A percentile compares a stretch with the other conserved stretches of the same genome.
Evolutionary conservation across 1,284 basidiomycete genomes (phyloP).

Genomic region (Heliocybe sulcata): DNA sequence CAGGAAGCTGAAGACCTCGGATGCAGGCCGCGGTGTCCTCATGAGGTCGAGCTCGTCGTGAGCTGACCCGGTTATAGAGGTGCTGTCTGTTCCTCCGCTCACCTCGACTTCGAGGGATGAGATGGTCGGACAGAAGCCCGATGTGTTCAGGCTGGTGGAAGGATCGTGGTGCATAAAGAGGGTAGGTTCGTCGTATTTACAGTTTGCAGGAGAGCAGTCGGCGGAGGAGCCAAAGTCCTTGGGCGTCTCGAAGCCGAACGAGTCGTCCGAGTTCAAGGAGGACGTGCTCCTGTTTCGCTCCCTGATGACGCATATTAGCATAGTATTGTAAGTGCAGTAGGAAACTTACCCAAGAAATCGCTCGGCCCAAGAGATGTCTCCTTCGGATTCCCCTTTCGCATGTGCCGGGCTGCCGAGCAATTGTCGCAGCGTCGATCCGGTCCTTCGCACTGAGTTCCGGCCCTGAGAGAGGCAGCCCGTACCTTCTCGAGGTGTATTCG

Average conservation of each 20-base stretch:
- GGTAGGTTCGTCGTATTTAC: conserved; percentile 22
- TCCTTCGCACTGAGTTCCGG: conserved; percentile 45
- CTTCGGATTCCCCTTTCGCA: conserved; percentile 34
- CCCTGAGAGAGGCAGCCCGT: conserved; percentile 17
- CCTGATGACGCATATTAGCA: conserved; percentile 7
- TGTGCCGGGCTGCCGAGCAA: conserved; percentile 46
- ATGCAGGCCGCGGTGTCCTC: conserved; percentile 11
- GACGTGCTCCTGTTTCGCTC: conserved; percentile 13
- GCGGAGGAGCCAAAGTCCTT: conserved; percentile 20
- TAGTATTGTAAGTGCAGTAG: conserved; percentile 7
- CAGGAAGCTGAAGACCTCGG: conserved; percentile 14
- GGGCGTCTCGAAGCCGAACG: conserved; percentile 20
- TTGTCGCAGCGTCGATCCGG: conserved; percentile 65
- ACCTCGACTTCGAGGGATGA: conserved; percentile 70
- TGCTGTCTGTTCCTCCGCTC: conserved; percentile 36
- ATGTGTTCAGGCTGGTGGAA: conserved; percentile 22
- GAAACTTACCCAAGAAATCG: conserved; percentile 51
- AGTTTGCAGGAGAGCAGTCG: conserved; percentile 18
- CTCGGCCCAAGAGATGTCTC: conserved; percentile 79
- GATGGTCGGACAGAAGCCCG: conserved; percentile 40
- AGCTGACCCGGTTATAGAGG: not conserved
- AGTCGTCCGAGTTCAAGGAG: conserved; percentile 19
- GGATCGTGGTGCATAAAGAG: conserved; percentile 39
- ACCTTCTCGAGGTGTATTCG: conserved; percentile 46
- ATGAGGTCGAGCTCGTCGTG: not conserved